These are phyloP conservation scores for Populus hybrid DNA, from an alignment of 441 rosid genomes.

Conservation along the genomic window DNA sequence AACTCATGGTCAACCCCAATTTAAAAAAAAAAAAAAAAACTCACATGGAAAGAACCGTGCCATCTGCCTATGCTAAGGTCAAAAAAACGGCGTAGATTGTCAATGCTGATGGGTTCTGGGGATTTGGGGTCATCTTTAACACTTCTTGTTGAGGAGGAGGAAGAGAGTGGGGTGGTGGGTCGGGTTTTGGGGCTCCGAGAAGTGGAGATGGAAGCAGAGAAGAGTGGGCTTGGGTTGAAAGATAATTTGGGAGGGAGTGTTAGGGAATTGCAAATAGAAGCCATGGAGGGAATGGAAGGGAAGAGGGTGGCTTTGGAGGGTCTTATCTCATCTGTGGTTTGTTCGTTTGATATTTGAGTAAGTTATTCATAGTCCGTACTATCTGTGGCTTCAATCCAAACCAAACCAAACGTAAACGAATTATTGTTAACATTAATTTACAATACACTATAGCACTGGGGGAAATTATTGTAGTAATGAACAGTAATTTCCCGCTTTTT, in stretches of 20 bases:
- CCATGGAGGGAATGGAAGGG: conserved; percentile 16
- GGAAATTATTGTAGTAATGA: no score
- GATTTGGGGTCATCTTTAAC: conserved; percentile 33
- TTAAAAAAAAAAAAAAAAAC: neutral
- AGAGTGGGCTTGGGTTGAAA: conserved; percentile 2
- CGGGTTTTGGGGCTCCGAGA: conserved; percentile 23
- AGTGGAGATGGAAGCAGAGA: conserved; percentile 16
- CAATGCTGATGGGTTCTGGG: conserved; percentile 55
- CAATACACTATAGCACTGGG: no score
- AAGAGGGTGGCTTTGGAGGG: neutral
- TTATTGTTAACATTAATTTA: no score
- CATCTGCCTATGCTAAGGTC: conserved; percentile 71
- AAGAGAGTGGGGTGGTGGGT: conserved; percentile 9
- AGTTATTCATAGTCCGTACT: no score
- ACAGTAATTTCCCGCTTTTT: no score
- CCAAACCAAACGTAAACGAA: no score
- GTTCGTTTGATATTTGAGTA: neutral
- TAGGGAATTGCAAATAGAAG: conserved; percentile 23
- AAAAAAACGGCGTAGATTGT: conserved; percentile 65
- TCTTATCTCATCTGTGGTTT: neutral
- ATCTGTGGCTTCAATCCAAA: no score
- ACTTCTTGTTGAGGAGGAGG: conserved; percentile 21
- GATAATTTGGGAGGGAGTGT: conserved; percentile 17
- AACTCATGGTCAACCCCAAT: neutral
- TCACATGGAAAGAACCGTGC: conserved; percentile 79